Evolutionary conservation across 1,284 basidiomycete species (phyloP).

Genomic region (Stygiomarasmius scandens): DNA sequence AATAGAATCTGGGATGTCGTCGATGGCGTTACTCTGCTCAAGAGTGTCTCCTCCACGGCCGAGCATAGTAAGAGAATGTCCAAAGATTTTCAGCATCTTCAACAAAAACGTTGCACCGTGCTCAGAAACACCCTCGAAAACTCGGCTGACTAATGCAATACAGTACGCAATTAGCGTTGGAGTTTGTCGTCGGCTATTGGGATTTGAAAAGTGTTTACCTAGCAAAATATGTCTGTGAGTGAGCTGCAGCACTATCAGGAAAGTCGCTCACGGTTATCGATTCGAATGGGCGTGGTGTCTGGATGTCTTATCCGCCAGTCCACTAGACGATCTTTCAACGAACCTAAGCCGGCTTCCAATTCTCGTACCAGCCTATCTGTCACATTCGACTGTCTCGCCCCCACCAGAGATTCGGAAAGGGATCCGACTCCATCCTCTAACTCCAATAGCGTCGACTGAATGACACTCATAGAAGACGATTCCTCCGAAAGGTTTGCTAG

Average conservation of each 20-base stretch:
- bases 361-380: neutral
- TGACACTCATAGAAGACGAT: neutral
- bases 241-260: neutral
- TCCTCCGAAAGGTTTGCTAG: neutral
- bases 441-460: neutral
- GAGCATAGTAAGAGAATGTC: neutral
- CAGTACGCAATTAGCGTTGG: constrained; percentile 1
- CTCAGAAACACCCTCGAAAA: neutral
- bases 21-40: neutral
- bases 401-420: too few species aligned
- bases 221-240: neutral
- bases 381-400: neutral
- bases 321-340: neutral
- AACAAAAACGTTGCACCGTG: neutral
- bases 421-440: neutral
- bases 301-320: neutral
- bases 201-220: neutral
- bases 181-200: neutral
- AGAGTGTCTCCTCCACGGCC: neutral
- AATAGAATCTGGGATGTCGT: constrained; percentile 2
- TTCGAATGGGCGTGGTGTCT: neutral
- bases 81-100: constrained; percentile 2
- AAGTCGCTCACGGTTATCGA: constrained; percentile 1
- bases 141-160: neutral
- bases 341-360: neutral